Conservation (phyloP, 495 filamentous ascomycete genomes). For the Talaromyces ruber region DNA sequence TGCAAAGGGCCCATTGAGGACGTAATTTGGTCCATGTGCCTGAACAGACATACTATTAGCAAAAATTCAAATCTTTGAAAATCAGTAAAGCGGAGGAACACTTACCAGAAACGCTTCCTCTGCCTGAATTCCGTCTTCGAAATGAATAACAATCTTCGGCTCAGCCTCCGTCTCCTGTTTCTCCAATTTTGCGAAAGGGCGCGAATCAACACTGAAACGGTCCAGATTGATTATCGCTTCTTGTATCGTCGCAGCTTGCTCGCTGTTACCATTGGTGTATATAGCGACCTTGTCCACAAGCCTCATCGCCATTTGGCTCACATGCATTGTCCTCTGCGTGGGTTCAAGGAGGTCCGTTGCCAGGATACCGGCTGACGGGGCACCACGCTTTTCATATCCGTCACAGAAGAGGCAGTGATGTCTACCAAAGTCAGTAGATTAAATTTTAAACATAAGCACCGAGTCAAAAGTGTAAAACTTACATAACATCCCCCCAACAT, state of each 20-base stretch:
- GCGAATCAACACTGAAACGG: constrained; percentile 9
- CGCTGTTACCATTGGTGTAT: constrained; percentile 19
- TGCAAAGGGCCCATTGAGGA: constrained; percentile 14
- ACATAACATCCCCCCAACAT: constrained; percentile 22
- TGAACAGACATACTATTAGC: not conserved
- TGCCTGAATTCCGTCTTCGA: constrained; percentile 7
- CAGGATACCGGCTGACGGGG: constrained; percentile 21
- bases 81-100: not conserved
- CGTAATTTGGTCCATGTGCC: constrained; percentile 14
- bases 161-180: not conserved
- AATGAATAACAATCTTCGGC: constrained; percentile 6
- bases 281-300: constrained; percentile 15
- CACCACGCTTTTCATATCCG: constrained; percentile 34
- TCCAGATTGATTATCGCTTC: not conserved
- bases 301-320: constrained; percentile 11
- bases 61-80: constrained; percentile 1
- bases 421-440: not conserved
- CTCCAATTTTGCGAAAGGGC: constrained; percentile 8
- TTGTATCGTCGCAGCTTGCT: not conserved
- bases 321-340: constrained; percentile 8
- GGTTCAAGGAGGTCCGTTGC: constrained; percentile 14
- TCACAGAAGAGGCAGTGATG: constrained; percentile 41
- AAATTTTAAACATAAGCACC: constrained; percentile 2
- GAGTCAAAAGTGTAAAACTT: constrained; percentile 3
- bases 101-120: constrained; percentile 12